Conservation (phyloP, 2,329 filamentous ascomycete species). For the Nothophoma quercina region DNA sequence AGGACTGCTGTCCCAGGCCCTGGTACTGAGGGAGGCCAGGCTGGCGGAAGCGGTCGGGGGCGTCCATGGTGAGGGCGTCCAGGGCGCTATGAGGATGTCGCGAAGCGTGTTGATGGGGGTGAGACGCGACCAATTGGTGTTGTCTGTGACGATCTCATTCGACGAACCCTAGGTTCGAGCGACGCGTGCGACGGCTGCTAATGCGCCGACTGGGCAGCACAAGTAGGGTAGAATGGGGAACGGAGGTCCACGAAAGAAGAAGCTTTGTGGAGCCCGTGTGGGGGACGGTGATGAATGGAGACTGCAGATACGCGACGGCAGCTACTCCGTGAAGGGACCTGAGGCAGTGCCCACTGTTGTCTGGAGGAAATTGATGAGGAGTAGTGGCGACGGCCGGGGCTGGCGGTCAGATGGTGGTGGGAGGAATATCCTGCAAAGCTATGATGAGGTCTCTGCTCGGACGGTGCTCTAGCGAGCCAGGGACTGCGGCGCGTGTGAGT, state of each 20-base stretch:
- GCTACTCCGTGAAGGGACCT: slow-evolving; percentile 28
- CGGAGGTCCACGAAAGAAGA: slow-evolving; percentile 38
- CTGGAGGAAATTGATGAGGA: slow-evolving; percentile 21
- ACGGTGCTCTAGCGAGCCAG: slow-evolving; percentile 33
- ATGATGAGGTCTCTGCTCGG: slow-evolving; percentile 21
- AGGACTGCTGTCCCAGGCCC: slow-evolving; percentile 40
- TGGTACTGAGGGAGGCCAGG: slow-evolving; percentile 45
- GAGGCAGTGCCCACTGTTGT: slow-evolving; percentile 28
- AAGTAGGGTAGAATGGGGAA: slow-evolving; percentile 34
- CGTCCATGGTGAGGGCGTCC: slow-evolving; percentile 40
- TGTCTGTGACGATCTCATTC: slow-evolving; percentile 41
- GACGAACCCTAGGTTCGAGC: slow-evolving; percentile 35
- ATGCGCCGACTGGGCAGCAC: slow-evolving; percentile 35
- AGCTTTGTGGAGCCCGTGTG: slow-evolving; percentile 47
- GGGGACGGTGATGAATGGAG: slow-evolving; percentile 35
- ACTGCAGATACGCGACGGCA: slow-evolving; percentile 32
- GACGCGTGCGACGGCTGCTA: slow-evolving; percentile 35
- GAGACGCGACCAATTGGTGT: slow-evolving; percentile 44
- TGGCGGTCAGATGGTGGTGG: slow-evolving; percentile 25
- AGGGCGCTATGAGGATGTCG: slow-evolving; percentile 14
- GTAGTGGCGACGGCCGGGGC: slow-evolving; percentile 26
- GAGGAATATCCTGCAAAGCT: slow-evolving; percentile 20
- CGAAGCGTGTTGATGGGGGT: slow-evolving; percentile 25
- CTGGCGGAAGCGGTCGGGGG: slow-evolving; percentile 46
- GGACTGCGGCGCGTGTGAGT: slow-evolving; percentile 37